Conservation (phyloP, 805 yeast genomes). For the Pichia scutulata region DNA sequence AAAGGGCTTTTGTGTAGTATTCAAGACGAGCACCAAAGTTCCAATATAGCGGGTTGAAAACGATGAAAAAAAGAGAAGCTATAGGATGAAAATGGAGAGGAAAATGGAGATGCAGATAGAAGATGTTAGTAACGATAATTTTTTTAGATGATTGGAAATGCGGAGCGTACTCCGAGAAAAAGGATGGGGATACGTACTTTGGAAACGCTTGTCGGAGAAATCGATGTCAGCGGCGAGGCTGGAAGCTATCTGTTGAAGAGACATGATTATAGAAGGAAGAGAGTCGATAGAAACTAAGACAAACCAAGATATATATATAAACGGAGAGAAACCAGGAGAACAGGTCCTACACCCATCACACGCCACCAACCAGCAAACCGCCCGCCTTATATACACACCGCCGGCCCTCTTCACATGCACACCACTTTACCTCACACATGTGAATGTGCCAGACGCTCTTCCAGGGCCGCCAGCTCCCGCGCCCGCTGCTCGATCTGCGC, state of each 20-base stretch:
- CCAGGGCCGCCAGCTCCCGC: background rate
- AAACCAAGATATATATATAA: no score
- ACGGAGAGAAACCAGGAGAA: background rate
- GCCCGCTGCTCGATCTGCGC: background rate
- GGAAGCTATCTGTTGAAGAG: constrained; percentile 9
- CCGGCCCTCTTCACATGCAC: background rate
- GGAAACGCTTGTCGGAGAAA: constrained; percentile 17
- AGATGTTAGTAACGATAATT: background rate
- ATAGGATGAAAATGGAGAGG: constrained; percentile 3
- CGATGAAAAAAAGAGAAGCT: constrained; percentile 57
- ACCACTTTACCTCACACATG: background rate
- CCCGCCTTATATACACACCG: background rate
- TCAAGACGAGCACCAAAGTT: constrained; percentile 85
- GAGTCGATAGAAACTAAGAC: background rate
- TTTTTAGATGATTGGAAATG: no score
- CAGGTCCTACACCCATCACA: no score
- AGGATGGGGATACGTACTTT: constrained; percentile 17
- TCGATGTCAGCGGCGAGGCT: constrained; percentile 18
- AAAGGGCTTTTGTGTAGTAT: constrained; percentile 66
- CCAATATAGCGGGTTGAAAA: constrained; percentile 95
- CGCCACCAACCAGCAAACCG: background rate
- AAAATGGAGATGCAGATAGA: background rate
- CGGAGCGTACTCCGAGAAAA: background rate
- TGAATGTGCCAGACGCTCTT: background rate
- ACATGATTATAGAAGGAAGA: constrained; percentile 2